Evolutionary conservation across 352 stramenopile species (phyloP).

Genomic region (Pythium periplocum): DNA sequence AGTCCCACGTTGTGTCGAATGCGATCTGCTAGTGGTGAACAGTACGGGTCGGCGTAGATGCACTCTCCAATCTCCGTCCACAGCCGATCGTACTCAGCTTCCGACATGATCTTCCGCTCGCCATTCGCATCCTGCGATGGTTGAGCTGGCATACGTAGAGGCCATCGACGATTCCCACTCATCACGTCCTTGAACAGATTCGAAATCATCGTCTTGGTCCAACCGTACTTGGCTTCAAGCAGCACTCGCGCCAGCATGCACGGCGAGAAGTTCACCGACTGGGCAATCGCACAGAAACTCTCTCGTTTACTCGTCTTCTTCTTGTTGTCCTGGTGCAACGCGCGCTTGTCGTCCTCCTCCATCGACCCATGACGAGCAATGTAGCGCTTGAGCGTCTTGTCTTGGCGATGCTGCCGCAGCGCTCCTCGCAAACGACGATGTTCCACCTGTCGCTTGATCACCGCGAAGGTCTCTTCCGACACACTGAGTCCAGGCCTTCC

Average conservation of each 20-base stretch:
- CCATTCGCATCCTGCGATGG: constrained; percentile 2
- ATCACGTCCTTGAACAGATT: constrained; percentile 55
- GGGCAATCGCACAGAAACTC: constrained; percentile 34
- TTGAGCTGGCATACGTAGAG: constrained; percentile 12
- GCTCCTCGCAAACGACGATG: constrained; percentile 36
- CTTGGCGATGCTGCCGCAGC: constrained; percentile 48
- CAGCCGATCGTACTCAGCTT: constrained; percentile 15
- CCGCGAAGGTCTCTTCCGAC: constrained; percentile 41
- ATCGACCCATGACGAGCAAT: constrained; percentile 24
- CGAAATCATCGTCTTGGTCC: constrained; percentile 64
- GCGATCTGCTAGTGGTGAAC: constrained; percentile 71
- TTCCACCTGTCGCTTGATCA: constrained; percentile 55
- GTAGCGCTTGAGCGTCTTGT: constrained; percentile 53
- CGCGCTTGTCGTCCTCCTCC: too few relatives aligned
- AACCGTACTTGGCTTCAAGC: constrained; percentile 46
- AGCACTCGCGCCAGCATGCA: constrained; percentile 66
- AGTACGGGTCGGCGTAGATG: constrained; percentile 58
- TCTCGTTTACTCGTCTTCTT: constrained; percentile 9
- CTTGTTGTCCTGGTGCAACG: neutral
- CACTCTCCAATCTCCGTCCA: constrained; percentile 57
- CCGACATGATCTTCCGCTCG: constrained; percentile 16
- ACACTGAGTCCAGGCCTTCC: constrained; percentile 21
- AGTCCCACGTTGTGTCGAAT: constrained; percentile 71
- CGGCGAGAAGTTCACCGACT: constrained; percentile 45
- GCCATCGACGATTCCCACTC: constrained; percentile 16